Conservation (phyloP, 2,329 filamentous ascomycete species). For the Diplodia intermedia region DNA sequence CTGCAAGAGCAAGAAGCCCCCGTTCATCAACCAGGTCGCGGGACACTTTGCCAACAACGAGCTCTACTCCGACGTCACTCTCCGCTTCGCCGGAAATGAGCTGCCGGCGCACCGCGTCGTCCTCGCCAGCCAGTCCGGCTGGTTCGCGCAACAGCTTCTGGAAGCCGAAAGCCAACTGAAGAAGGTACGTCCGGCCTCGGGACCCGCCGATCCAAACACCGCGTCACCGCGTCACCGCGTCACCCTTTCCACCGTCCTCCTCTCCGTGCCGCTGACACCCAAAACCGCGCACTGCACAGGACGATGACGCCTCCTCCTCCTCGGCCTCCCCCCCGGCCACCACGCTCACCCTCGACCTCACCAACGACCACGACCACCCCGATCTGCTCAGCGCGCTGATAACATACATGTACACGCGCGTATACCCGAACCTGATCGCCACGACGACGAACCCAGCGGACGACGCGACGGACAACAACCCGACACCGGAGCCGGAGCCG, state of each 20-base stretch:
- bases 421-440: not conserved
- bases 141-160: conserved; percentile 1
- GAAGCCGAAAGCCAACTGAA: not conserved
- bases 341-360: conserved; percentile 7
- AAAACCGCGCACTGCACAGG: not conserved
- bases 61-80: conserved; percentile 14
- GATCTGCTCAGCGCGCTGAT: not conserved
- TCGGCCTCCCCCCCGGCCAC: too few species aligned
- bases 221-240: not conserved
- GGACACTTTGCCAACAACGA: not conserved
- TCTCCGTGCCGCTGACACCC: not conserved
- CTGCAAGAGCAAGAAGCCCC: not conserved
- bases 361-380: not conserved
- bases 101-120: conserved; percentile 18
- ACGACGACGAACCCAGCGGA: too few species aligned
- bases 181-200: not conserved
- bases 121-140: conserved; percentile 23
- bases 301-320: too few species aligned
- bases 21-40: not conserved
- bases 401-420: conserved; percentile 19
- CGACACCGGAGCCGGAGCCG: too few species aligned
- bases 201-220: not conserved
- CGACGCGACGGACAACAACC: too few species aligned
- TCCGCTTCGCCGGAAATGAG: conserved; percentile 1
- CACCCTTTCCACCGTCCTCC: not conserved